Conservation (phyloP, 2,329 filamentous ascomycete genomes). For the Didymella keratinophila region DNA sequence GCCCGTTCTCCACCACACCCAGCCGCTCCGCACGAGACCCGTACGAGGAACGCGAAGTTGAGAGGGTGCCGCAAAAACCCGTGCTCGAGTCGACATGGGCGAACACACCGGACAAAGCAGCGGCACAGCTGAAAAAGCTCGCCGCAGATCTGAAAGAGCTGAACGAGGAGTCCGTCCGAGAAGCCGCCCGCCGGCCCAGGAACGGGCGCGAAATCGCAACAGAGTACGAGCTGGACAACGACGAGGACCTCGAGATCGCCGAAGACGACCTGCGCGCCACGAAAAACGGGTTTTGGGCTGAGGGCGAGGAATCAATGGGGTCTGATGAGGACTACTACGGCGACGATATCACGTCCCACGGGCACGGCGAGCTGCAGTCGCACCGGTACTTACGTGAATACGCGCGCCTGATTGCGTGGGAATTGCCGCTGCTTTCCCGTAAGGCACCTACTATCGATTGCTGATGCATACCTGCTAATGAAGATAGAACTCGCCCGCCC, state of each 20-base stretch:
- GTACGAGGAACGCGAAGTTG: conserved; percentile 23
- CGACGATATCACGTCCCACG: conserved; percentile 83
- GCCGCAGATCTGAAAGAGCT: conserved; percentile 35
- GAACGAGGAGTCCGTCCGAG: conserved; percentile 31
- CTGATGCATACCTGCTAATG: neutral
- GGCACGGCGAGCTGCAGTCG: conserved; percentile 86
- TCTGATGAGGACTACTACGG: conserved; percentile 73
- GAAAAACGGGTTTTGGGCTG: conserved; percentile 46
- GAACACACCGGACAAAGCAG: conserved; percentile 23
- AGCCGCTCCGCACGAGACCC: conserved; percentile 26
- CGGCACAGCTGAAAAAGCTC: conserved; percentile 33
- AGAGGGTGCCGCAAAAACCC: conserved; percentile 13
- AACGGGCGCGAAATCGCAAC: conserved; percentile 28
- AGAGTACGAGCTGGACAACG: conserved; percentile 29
- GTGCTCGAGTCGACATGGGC: conserved; percentile 16
- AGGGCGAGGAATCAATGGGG: conserved; percentile 58
- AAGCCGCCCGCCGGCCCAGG: conserved; percentile 37
- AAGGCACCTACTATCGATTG: conserved; percentile 52
- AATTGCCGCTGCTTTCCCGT: conserved; percentile 92
- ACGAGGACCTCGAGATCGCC: conserved; percentile 38
- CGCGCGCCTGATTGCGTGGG: conserved; percentile 87
- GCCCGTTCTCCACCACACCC: conserved; percentile 43
- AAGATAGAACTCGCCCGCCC: conserved; percentile 78
- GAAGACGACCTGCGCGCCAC: conserved; percentile 26
- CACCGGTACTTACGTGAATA: conserved; percentile 90